Evolutionary conservation across 2,329 filamentous ascomycete genomes (phyloP).

Genomic region (Aspergillus oerlinghausenensis): DNA sequence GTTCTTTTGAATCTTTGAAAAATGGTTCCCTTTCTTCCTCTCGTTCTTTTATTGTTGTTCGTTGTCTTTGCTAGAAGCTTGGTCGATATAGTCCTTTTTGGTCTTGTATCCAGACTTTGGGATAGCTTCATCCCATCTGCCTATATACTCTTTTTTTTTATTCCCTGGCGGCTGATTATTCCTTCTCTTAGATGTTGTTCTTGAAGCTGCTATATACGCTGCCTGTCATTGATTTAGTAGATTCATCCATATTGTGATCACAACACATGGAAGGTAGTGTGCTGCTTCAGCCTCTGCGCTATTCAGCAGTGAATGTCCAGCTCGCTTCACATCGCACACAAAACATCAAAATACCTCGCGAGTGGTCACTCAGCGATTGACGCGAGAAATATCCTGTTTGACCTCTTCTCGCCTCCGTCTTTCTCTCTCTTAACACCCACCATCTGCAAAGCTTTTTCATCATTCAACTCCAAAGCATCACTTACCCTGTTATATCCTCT

Average conservation of each 20-base stretch:
- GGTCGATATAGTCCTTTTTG: not conserved
- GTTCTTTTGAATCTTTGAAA: slow-evolving; percentile 1
- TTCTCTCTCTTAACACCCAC: slow-evolving; percentile 4
- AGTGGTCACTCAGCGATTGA: slow-evolving; percentile 2
- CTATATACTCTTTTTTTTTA: not conserved
- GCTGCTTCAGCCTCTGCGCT: slow-evolving; percentile 1
- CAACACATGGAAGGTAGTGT: not conserved
- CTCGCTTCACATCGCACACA: slow-evolving; percentile 7
- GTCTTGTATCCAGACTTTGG: not conserved
- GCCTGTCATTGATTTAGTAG: not conserved
- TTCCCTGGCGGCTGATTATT: not conserved
- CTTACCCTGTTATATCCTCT: not conserved
- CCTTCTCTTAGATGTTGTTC: not conserved
- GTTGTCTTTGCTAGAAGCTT: not conserved
- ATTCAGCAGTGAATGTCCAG: slow-evolving; percentile 11
- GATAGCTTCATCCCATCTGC: not conserved
- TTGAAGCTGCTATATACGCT: not conserved
- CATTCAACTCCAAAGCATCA: not conserved
- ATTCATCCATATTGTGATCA: slow-evolving; percentile 4
- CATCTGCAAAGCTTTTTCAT: not conserved
- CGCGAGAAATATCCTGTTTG: slow-evolving; percentile 4
- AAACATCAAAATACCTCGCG: slow-evolving; percentile 3
- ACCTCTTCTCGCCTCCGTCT: slow-evolving; percentile 5
- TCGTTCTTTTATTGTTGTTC: not conserved
- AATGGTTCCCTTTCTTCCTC: not conserved